These are phyloP conservation scores for Cucumis melo DNA, from an alignment of 306 rosid species.

Conservation along the genomic window DNA sequence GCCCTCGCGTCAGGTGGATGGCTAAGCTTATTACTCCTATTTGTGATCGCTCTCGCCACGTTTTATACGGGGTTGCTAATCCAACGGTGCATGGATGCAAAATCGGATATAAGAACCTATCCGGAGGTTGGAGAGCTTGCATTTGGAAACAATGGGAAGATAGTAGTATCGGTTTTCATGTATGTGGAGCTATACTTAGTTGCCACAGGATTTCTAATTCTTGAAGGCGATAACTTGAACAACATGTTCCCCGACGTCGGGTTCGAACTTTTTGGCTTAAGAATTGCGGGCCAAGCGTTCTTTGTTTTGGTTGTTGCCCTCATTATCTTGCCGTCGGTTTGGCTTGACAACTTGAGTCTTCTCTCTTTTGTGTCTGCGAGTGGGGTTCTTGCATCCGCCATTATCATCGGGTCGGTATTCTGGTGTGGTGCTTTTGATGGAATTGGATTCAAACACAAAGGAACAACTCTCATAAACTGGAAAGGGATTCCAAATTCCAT, in stretches of 20 bases:
- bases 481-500: conserved; percentile 52
- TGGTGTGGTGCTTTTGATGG: conserved; percentile 55
- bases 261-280: conserved; percentile 26
- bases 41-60: conserved; percentile 26
- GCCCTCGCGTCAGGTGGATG: conserved; percentile 83
- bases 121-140: conserved; percentile 71
- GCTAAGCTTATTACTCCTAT: conserved; percentile 49
- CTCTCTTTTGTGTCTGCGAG: conserved; percentile 74
- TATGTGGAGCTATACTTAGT: conserved; percentile 65
- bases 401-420: conserved; percentile 42
- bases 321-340: conserved; percentile 54
- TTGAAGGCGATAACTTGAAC: conserved; percentile 68
- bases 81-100: conserved; percentile 57
- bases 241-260: conserved; percentile 29
- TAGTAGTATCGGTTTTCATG: conserved; percentile 38
- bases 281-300: conserved; percentile 25
- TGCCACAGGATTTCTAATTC: conserved; percentile 58
- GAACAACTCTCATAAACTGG: conserved; percentile 30
- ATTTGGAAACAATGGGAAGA: conserved; percentile 49
- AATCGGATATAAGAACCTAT: conserved; percentile 40
- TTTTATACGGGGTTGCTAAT: conserved; percentile 56
- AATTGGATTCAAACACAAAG: conserved; percentile 37
- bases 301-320: conserved; percentile 45
- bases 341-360: conserved; percentile 59
- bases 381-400: conserved; percentile 62